Percentiles rank a stretch among this genome's conserved stretches.
These are phyloP conservation scores for Penicillium aurantiogriseum DNA, from an alignment of 2,329 filamentous ascomycete genomes.

Conservation along the genomic window DNA sequence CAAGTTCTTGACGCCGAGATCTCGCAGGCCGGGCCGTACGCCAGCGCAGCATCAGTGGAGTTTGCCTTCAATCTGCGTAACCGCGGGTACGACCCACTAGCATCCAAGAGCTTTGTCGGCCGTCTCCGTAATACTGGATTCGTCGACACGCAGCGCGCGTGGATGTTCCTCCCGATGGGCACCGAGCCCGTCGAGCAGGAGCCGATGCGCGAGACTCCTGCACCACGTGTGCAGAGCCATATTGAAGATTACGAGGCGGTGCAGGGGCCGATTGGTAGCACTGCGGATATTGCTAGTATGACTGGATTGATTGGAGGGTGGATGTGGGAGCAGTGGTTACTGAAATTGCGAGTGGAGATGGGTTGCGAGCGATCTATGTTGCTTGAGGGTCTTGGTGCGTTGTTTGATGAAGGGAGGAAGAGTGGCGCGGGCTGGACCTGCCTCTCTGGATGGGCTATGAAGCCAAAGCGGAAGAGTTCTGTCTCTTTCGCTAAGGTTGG, in stretches of 20 bases:
- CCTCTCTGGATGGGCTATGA: conserved; percentile 59
- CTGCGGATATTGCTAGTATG: conserved; percentile 68
- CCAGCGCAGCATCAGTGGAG: conserved; percentile 80
- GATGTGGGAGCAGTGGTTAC: conserved; percentile 95
- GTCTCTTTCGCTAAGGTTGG: background rate
- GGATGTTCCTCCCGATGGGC: conserved; percentile 86
- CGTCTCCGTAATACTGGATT: conserved; percentile 76
- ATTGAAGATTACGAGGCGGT: conserved; percentile 58
- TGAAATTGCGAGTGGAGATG: conserved; percentile 84
- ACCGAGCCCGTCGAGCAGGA: conserved; percentile 47
- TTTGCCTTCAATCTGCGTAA: conserved; percentile 89
- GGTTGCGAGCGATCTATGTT: conserved; percentile 60
- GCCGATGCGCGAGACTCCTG: conserved; percentile 44
- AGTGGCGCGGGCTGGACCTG: conserved; percentile 59
- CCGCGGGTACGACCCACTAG: conserved; percentile 81
- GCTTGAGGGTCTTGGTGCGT: conserved; percentile 56
- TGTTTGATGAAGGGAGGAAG: conserved; percentile 61
- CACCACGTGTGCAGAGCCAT: conserved; percentile 36
- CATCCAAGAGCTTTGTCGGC: conserved; percentile 76
- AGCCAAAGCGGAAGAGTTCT: conserved; percentile 37
- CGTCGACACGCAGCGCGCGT: conserved; percentile 74
- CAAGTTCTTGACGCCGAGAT: conserved; percentile 86
- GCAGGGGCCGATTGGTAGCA: conserved; percentile 60
- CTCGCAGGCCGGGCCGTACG: conserved; percentile 75
- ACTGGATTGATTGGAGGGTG: conserved; percentile 81